Base-by-base conservation (phyloP, 140 eudicot species). In the Erigeron philadelphicus region DNA sequence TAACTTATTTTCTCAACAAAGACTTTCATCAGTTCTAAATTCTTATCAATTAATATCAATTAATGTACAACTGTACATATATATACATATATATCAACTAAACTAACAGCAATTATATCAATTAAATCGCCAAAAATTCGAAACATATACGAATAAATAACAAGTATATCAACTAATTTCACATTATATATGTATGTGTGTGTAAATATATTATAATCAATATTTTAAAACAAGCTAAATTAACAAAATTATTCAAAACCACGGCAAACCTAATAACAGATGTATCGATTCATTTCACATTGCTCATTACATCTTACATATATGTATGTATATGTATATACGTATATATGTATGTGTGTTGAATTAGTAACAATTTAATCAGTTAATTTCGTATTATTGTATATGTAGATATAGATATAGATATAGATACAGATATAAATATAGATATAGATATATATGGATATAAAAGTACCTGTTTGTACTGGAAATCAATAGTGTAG, bases 401-500 rank as follows among this genome's bases (percentile, higher is more conserved):
- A 12, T 11, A 31, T n/a, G 31, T 57, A n/a, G n/a, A 25, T 41
- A 42, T n/a, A 18, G 3, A 70, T 15, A 21, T 11, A 56, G 21
- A 13, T 21, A 7, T 25, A 72, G 23, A 8, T 17, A 1, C n/a
- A n/a, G n/a, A 31, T n/a, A 25, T 57, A n/a, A n/a, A 25, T 41
- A 42, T n/a, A 18, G 3, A 70, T 15, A 21, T 11, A 56, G 21
- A 13, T 21, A 7, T 25, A 72, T 16, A 8, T 17, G 0, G 19
- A 48, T 9, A 35, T 8, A 71, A 1, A 8, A 9, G 15, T 70
- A 77, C 98, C 96, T 93, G 87, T 77, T 86, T 93, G 56, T 89
- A 93, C 74, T 87, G 93, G 75, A 93, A 79, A 57, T 93, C 95
- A 70, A 89, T 89, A 11, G 87, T 82, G 72, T 93, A 89, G 11